A percentile compares a stretch with the other conserved stretches of the same genome.
phyloP scores from a whole-genome alignment of 768 basidiomycete genomes.

The Tricholoma saponaceum region DNA sequence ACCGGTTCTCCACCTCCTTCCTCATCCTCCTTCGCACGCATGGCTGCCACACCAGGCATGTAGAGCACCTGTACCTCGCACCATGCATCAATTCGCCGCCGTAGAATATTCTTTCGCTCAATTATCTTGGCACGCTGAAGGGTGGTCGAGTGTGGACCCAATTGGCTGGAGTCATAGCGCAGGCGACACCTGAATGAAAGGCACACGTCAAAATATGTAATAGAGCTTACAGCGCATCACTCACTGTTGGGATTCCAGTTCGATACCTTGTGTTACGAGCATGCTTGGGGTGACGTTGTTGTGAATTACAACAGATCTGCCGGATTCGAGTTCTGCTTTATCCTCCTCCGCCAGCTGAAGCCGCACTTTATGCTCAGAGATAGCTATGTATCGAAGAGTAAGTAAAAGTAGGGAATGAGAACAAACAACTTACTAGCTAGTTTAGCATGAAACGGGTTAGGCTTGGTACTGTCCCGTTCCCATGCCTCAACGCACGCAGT shows the following conservation, averaged over 20 bases:
- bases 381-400: neutral
- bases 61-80: conserved; percentile 10
- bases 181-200: neutral
- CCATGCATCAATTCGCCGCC: conserved; percentile 12
- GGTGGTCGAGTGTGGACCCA: conserved; percentile 12
- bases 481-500: conserved; percentile 3
- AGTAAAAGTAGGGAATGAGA: neutral
- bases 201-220: neutral
- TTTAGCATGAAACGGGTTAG: conserved; percentile 3
- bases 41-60: conserved; percentile 1
- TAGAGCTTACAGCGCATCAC: neutral
- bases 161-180: neutral
- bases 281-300: conserved; percentile 11
- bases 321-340: neutral
- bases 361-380: conserved; percentile 5
- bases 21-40: neutral
- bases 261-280: conserved; percentile 19
- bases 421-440: neutral
- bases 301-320: neutral
- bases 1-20: neutral
- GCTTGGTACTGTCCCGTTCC: conserved; percentile 2
- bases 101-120: conserved; percentile 1
- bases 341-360: conserved; percentile 10
- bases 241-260: conserved; percentile 1
- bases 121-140: conserved; percentile 7